A percentile compares a stretch with the other conserved stretches of the same genome.
Evolutionary conservation across 2,329 filamentous ascomycete genomes (phyloP).

Genomic region (Cladophialophora immunda): DNA sequence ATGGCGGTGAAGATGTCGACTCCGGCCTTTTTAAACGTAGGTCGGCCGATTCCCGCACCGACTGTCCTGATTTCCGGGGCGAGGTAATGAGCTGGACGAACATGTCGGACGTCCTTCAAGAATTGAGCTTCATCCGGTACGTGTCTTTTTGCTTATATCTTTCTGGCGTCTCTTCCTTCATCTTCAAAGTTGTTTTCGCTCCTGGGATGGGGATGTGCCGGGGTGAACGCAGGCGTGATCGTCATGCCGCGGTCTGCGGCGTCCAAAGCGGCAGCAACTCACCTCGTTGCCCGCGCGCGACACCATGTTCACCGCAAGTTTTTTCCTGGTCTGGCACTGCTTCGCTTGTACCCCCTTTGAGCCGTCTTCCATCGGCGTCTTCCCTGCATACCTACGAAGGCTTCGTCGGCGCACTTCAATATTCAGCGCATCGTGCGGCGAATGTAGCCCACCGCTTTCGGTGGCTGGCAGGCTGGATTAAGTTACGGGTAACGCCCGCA

Average conservation of each 20-base stretch:
- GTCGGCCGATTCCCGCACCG: constrained; percentile 64
- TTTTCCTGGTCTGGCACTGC: constrained; percentile 9
- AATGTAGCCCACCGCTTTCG: background rate
- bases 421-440: background rate
- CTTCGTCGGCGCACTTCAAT: background rate
- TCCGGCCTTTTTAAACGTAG: constrained; percentile 63
- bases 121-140: constrained; percentile 77
- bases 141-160: constrained; percentile 44
- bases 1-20: constrained; percentile 56
- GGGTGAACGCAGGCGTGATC: background rate
- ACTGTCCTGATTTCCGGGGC: constrained; percentile 72
- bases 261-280: background rate
- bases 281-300: background rate
- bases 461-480: background rate
- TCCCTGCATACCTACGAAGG: background rate
- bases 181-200: constrained; percentile 1
- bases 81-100: constrained; percentile 67
- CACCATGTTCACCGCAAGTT: constrained; percentile 21
- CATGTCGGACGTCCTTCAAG: constrained; percentile 67
- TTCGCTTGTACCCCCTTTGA: constrained; percentile 12
- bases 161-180: background rate
- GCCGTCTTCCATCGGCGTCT: background rate
- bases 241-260: background rate
- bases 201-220: background rate
- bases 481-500: background rate